A percentile compares a stretch with the other conserved stretches of the same genome.
phyloP scores from a whole-genome alignment of 1,284 basidiomycete species.

The Filobasidium uniguttulatum region DNA sequence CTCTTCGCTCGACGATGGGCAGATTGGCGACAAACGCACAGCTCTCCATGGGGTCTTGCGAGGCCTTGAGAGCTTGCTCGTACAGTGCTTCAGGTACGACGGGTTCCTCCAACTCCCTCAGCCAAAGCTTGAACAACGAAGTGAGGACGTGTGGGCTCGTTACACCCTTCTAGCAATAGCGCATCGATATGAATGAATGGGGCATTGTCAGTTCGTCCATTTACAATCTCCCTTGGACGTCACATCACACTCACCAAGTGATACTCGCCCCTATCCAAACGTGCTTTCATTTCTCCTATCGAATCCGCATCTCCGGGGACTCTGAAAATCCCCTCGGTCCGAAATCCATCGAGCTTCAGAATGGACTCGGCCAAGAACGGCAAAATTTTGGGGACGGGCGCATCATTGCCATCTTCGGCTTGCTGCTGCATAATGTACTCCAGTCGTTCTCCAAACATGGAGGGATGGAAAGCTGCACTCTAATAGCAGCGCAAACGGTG shows the following conservation, averaged over 20 bases:
- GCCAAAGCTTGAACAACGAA: slow-evolving; percentile 77
- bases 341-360: slow-evolving; percentile 67
- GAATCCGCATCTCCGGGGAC: slow-evolving; percentile 74
- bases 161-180: slow-evolving; percentile 39
- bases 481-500: too few species aligned
- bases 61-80: slow-evolving; percentile 49
- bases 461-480: slow-evolving; percentile 86
- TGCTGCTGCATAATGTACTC: slow-evolving; percentile 70
- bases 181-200: too few species aligned
- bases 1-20: slow-evolving; percentile 67
- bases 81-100: slow-evolving; percentile 59
- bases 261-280: slow-evolving; percentile 81
- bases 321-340: slow-evolving; percentile 77
- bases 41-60: slow-evolving; percentile 52
- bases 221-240: neutral
- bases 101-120: slow-evolving; percentile 75
- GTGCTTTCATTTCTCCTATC: slow-evolving; percentile 67
- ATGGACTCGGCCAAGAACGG: slow-evolving; percentile 84
- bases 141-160: slow-evolving; percentile 79
- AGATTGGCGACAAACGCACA: slow-evolving; percentile 59
- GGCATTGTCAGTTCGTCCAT: neutral
- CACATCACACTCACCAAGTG: slow-evolving; percentile 49
- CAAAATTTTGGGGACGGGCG: slow-evolving; percentile 75
- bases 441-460: slow-evolving; percentile 77
- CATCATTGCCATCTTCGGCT: slow-evolving; percentile 63